Percentiles rank a stretch among this genome's conserved stretches.
Evolutionary conservation across 768 basidiomycete genomes (phyloP).

Genomic region (Phylloporus rhodoxanthus): DNA sequence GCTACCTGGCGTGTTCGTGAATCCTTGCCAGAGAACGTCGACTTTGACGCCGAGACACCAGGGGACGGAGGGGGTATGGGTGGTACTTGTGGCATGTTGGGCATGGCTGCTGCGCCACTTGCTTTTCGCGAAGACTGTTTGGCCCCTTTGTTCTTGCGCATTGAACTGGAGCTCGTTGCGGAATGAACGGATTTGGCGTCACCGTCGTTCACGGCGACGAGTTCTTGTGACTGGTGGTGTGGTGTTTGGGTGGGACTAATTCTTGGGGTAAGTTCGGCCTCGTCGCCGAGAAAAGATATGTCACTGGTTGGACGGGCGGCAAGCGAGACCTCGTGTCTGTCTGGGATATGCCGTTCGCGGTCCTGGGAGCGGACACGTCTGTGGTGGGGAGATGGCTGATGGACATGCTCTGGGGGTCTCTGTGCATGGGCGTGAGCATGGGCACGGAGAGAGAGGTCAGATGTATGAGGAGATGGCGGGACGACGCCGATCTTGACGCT

Average conservation of each 20-base stretch:
- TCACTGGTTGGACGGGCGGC: conserved; percentile 28
- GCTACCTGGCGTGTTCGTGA: not conserved
- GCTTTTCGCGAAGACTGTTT: conserved; percentile 35
- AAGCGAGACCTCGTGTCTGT: conserved; percentile 31
- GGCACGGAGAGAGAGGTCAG: conserved; percentile 11
- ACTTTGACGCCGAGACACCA: conserved; percentile 12
- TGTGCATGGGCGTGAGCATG: not conserved
- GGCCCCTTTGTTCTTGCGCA: conserved; percentile 15
- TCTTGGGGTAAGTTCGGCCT: conserved; percentile 27
- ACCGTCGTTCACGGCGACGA: conserved; percentile 14
- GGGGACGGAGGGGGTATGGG: conserved; percentile 7
- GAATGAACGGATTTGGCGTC: conserved; percentile 26
- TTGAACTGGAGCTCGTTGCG: conserved; percentile 23
- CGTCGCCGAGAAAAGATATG: conserved; percentile 15
- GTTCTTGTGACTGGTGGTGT: conserved; percentile 22
- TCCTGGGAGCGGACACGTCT: conserved; percentile 27
- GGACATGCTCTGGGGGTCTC: not conserved
- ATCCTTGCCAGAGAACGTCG: conserved; percentile 8
- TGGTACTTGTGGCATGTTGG: conserved; percentile 44
- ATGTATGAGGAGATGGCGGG: conserved; percentile 24
- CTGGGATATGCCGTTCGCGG: conserved; percentile 21
- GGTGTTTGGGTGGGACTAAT: conserved; percentile 2
- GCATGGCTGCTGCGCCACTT: conserved; percentile 60
- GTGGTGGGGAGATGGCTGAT: conserved; percentile 2
- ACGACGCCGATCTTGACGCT: conserved; percentile 30